These are phyloP conservation scores for Beauveria caledonica DNA, from an alignment of 2,329 filamentous ascomycete genomes.

Conservation along the genomic window DNA sequence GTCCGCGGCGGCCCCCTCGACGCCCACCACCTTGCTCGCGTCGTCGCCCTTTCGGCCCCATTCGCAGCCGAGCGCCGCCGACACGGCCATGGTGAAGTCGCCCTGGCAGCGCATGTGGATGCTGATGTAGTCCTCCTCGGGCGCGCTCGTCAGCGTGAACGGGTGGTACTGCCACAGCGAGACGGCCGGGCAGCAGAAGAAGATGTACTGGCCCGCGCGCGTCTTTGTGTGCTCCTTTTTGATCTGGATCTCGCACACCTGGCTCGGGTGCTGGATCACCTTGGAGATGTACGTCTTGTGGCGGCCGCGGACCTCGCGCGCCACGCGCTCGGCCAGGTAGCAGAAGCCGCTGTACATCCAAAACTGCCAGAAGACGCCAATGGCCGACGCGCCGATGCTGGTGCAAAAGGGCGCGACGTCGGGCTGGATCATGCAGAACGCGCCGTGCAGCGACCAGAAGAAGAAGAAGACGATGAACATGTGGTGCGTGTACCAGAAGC, in stretches of 20 bases:
- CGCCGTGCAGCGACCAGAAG: slow-evolving; percentile 84
- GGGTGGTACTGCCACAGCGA: slow-evolving; percentile 86
- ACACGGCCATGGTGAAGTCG: slow-evolving; percentile 67
- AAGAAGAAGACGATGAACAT: slow-evolving; percentile 83
- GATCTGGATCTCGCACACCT: slow-evolving; percentile 85
- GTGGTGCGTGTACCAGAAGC: slow-evolving; percentile 88
- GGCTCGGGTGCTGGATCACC: slow-evolving; percentile 82
- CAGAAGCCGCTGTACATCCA: slow-evolving; percentile 79
- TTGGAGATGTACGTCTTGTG: slow-evolving; percentile 84
- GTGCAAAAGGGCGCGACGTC: slow-evolving; percentile 73
- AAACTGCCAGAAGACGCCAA: slow-evolving; percentile 82
- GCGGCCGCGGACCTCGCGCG: slow-evolving; percentile 68
- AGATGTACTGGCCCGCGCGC: slow-evolving; percentile 77
- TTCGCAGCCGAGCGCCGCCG: slow-evolving; percentile 66
- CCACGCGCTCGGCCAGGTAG: slow-evolving; percentile 71
- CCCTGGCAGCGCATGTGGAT: slow-evolving; percentile 78
- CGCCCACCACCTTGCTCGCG: slow-evolving; percentile 60
- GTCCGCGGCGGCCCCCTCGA: slow-evolving; percentile 33
- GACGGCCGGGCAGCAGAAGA: slow-evolving; percentile 78
- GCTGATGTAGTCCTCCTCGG: slow-evolving; percentile 85
- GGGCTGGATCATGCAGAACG: slow-evolving; percentile 85
- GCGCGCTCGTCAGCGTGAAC: slow-evolving; percentile 77
- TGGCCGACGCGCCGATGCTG: slow-evolving; percentile 53
- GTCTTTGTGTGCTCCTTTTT: slow-evolving; percentile 84
- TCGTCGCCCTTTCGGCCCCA: slow-evolving; percentile 44